A percentile compares a stretch with the other conserved stretches of the same genome.
These are phyloP conservation scores for Isoetes engelmannii DNA, from an alignment of 83 land plant genomes.

Conservation along the genomic window DNA sequence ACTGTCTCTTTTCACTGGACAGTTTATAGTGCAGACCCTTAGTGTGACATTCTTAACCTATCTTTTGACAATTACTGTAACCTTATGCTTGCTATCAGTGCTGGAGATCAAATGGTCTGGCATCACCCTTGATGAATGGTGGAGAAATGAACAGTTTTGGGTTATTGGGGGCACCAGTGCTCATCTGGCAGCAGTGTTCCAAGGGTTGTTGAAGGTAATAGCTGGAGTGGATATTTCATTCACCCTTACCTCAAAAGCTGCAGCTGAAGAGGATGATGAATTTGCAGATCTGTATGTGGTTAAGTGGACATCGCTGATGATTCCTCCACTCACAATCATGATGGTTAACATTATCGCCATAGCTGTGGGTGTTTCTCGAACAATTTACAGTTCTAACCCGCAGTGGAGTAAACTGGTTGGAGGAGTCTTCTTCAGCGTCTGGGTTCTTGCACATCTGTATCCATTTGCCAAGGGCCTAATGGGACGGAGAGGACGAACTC, in stretches of 20 bases:
- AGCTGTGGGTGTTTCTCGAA: constrained; percentile 55
- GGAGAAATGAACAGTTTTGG: constrained; percentile 89
- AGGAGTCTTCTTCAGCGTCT: constrained; percentile 80
- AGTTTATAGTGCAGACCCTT: constrained; percentile 71
- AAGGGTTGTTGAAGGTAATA: constrained; percentile 64
- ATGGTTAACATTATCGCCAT: constrained; percentile 70
- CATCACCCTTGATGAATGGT: constrained; percentile 75
- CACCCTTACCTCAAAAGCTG: constrained; percentile 65
- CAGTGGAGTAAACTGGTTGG: constrained; percentile 76
- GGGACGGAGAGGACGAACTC: constrained; percentile 69
- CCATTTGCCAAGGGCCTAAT: constrained; percentile 83
- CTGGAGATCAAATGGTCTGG: constrained; percentile 75
- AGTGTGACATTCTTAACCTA: constrained; percentile 43
- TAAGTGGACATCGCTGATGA: constrained; percentile 65
- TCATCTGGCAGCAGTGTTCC: constrained; percentile 72
- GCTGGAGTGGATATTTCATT: constrained; percentile 80
- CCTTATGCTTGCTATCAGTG: constrained; percentile 53
- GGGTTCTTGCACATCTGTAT: constrained; percentile 73
- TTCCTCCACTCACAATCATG: constrained; percentile 70
- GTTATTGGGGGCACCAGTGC: constrained; percentile 90
- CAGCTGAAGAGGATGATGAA: constrained; percentile 52
- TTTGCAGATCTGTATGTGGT: constrained; percentile 63
- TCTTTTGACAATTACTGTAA: constrained; percentile 47
- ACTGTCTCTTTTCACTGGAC: constrained; percentile 57
- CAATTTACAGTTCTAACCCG: constrained; percentile 58